These are phyloP conservation scores for Phascolomyces articulosus DNA, from an alignment of 371 early-diverging fungal species.

Conservation along the genomic window DNA sequence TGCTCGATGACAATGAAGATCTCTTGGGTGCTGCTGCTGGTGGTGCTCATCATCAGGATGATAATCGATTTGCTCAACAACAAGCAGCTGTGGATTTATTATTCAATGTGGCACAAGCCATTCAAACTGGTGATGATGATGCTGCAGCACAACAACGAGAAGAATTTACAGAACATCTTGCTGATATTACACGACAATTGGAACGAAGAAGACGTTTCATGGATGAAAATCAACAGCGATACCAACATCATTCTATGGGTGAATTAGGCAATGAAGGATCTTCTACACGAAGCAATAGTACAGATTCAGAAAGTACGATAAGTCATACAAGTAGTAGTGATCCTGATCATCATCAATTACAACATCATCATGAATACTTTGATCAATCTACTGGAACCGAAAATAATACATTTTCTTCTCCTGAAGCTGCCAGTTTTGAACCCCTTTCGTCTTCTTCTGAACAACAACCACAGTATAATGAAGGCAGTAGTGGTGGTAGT, in stretches of 20 bases:
- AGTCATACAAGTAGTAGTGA: neutral
- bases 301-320: neutral
- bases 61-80: slow-evolving; percentile 6
- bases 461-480: neutral
- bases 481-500: neutral
- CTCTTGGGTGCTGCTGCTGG: neutral
- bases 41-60: neutral
- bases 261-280: too few species aligned
- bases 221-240: neutral
- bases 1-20: slow-evolving; percentile 16
- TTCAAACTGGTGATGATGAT: neutral
- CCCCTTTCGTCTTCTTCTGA: neutral
- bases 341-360: slow-evolving; percentile 1
- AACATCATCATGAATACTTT: neutral
- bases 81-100: neutral
- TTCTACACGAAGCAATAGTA: neutral
- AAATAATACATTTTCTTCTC: neutral
- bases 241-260: neutral
- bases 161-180: neutral
- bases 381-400: neutral
- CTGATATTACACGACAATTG: neutral
- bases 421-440: neutral
- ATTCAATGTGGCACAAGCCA: neutral
- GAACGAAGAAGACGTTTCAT: slow-evolving; percentile 3
- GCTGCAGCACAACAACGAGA: neutral